Evolutionary conservation across 768 basidiomycete species (phyloP), one percentile per base, ranked within the genome.

Genomic region (Gloeostereum incarnatum): DNA sequence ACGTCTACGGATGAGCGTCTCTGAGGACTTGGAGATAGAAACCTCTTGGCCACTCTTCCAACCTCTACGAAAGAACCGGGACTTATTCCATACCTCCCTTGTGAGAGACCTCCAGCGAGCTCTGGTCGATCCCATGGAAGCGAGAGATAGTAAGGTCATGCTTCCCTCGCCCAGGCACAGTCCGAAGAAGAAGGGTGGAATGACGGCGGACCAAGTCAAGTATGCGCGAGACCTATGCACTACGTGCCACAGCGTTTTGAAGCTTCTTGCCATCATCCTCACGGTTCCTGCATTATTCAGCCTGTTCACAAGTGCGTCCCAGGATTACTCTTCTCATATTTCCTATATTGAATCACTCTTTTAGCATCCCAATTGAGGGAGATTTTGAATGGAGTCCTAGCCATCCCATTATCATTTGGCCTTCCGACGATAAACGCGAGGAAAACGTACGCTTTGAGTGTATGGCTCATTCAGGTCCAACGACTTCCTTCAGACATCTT

Each of bases 361-460:
- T 11, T 46, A 86, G 85, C 78, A 38, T 56, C 52, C 18, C 73
- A 86, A 43, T 65, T 87, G 4, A 56, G 64, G 14, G 60, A 62
- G 21, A 72, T 91, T 40, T 54, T 90, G 23, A 71, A 75, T 2
- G 67, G 69, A 8, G 64, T 83, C 6, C 61, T 90, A 6, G 74
- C 79, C 5, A 86, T 91, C 43, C 86, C 86, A 2, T 62, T 87
- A 16, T 72, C 81, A 0, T 61, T 69, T 4, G 62, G 70, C 19
- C 57, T 91, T 0, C 88, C 86, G 2, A 88, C 86, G 4, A 82
- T 82, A 4, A 89, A 89, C 51, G 73, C 83, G 8, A 75, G 88
- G n/a, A 91, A 91, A 55, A 90, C 88, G 1, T 87, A 73, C 41
- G 84, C 83, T 2, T 58, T 90, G 18, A 71, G 80, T 2, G 82